Base-by-base conservation (phyloP, 148 eudicot genomes). In the Diospyros kaki region DNA sequence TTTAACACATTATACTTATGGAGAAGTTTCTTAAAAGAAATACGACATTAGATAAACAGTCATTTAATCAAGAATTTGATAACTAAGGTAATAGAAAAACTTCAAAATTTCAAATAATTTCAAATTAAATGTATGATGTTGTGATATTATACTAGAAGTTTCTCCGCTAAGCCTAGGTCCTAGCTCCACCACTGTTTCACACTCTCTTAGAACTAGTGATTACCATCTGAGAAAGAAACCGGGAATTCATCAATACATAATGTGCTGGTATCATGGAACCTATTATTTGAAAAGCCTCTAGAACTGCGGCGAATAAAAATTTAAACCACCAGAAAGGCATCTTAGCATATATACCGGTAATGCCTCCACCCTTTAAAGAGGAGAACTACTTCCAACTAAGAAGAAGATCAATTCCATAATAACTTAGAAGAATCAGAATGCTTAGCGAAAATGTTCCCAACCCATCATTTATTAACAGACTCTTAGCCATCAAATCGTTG, bases 401-500 rank as follows among this genome's bases (percentile, higher is more conserved):
- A 8, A 39, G 45, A 77, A 71, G 59, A 59, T 69, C 69, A 58
- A 56, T 48, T 51, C 1, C 1, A 50, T n/a, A 52, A 18, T 56
- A 39, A 64, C 41, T 8, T 68, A 58, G 41, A 11, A 76, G 60
- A 76, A 39, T 41, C 51, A 69, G 51, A n/a, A 42, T 62, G n/a
- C 46, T 28, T 56, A 11, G 12, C 14, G 51, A 43, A 52, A 73
- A 51, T 77, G 60, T 10, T 17, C 5, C 13, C 43, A 13, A 40
- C 58, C 28, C 46, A 13, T 52, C 14, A 6, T 4, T 14, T 17
- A 38, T 43, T 6, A n/a, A 60, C 8, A 9, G 52, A 3, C 58
- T 18, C 53, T 64, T 12, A 63, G 38, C 51, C 58, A 48, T 68
- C 28, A 11, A 50, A 28, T 56, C 15, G 38, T 10, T 4, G 10